Evolutionary conservation across 2,329 filamentous ascomycete genomes (phyloP), one percentile per base, ranked within the genome.

Genomic region (Stemphylium lycopersici): DNA sequence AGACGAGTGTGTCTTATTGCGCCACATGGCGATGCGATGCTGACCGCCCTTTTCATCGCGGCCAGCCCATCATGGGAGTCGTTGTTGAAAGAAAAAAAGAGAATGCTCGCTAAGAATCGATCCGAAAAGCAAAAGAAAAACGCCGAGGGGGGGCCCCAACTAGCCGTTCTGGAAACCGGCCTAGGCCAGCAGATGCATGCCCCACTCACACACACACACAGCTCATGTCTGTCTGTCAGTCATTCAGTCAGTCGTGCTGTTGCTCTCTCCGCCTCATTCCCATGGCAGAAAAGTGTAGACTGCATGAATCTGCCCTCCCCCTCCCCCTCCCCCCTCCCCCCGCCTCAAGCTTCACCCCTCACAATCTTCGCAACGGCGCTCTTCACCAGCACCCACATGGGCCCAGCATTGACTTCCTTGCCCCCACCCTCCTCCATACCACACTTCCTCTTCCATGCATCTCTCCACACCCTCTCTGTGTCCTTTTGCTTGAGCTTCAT

Each of bases 321-420:
- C n/a, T n/a, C n/a, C n/a, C n/a, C n/a, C n/a, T n/a, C n/a, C n/a
- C n/a, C n/a, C n/a, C n/a, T n/a, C n/a, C n/a, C n/a, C 22, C 43
- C 22, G 26, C 37, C 44, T 62, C 56, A 68, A 12, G 65, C 65
- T 48, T 68, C 65, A 31, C 63, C 61, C 31, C 52, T 61, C n/a
- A 61, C 54, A 53, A 68, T 68, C 52, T 59, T 58, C 34, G 48
- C 58, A 44, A 67, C 51, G 24, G 63, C 65, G 44, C 62, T 63
- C 56, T 66, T 68, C 22, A 68, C 65, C 10, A 68, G 58, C 45
- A 67, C 63, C 65, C 65, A 68, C 63, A 67, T 67, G 5, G 65
- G 63, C 40, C 65, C 65, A 18, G 64, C 64, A 38, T 65, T 67
- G 10, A 58, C 55, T 53, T 66, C 61, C 36, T 62, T 67, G 45